Conservation (phyloP, 2,329 filamentous ascomycete species). For the Hymenotorrendiella dingleyae region DNA sequence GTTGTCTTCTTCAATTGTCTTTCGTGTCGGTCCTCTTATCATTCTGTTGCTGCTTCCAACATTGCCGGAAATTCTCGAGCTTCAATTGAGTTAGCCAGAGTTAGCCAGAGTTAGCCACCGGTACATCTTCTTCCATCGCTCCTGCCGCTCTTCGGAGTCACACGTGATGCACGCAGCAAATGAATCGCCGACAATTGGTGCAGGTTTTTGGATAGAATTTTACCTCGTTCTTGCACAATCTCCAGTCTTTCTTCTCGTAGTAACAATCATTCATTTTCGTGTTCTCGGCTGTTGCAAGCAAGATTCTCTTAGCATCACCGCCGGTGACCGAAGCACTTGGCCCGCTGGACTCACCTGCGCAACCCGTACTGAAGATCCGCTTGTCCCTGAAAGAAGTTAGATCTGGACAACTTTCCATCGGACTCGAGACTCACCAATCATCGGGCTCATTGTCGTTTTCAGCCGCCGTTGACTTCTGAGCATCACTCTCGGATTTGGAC, state of each 20-base stretch:
- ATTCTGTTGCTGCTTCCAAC: conserved; percentile 89
- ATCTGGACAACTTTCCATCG: background rate
- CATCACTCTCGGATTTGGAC: conserved; percentile 28
- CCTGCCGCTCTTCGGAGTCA: background rate
- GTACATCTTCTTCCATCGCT: background rate
- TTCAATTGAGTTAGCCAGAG: conserved; percentile 36
- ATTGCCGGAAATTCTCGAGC: conserved; percentile 86
- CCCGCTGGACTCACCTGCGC: conserved; percentile 57
- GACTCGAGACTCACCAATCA: conserved; percentile 64
- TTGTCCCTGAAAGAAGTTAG: conserved; percentile 66
- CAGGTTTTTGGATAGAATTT: conserved; percentile 33
- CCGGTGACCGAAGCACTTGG: conserved; percentile 6
- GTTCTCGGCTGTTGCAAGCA: conserved; percentile 64
- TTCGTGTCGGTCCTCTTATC: conserved; percentile 74
- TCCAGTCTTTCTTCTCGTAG: conserved; percentile 94
- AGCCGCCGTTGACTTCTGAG: conserved; percentile 31
- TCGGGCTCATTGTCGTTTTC: conserved; percentile 82
- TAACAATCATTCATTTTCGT: conserved; percentile 90
- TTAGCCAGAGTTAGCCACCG: conserved; percentile 16
- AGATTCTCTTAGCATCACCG: conserved; percentile 3
- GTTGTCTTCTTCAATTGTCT: conserved; percentile 44
- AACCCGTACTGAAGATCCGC: conserved; percentile 94
- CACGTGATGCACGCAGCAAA: conserved; percentile 21
- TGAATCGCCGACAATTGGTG: background rate
- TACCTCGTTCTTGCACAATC: conserved; percentile 81